Conservation (phyloP, 164 flowering plant genomes). For the Macadamia integrifolia region DNA sequence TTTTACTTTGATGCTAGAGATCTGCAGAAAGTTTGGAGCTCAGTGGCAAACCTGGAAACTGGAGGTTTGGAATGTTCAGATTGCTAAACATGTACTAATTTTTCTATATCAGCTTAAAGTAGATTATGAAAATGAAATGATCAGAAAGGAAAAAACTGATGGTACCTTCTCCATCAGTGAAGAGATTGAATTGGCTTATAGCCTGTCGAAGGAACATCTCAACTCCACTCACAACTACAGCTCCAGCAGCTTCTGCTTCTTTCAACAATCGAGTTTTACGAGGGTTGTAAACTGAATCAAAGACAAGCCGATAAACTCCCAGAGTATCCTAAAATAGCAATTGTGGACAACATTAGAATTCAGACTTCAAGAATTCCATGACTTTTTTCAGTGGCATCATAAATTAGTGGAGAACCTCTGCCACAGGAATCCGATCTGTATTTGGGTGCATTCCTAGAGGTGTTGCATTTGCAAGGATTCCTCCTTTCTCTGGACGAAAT, state of each 20-base stretch:
- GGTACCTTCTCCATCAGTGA: constrained; percentile 38
- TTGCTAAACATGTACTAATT: too few relatives aligned
- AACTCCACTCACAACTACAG: constrained; percentile 44
- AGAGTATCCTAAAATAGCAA: constrained; percentile 27
- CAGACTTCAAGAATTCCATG: not conserved
- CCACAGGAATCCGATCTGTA: constrained; percentile 40
- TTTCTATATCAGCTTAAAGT: not conserved
- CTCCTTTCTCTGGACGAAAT: constrained; percentile 42
- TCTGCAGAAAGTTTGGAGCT: not conserved
- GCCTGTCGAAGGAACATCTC: constrained; percentile 64
- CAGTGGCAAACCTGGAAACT: too few relatives aligned
- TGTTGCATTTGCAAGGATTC: constrained; percentile 62
- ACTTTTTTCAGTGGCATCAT: not conserved
- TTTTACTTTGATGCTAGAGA: not conserved
- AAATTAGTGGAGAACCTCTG: constrained; percentile 29
- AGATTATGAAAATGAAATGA: not conserved
- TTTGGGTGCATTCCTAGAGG: constrained; percentile 65
- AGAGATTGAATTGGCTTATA: constrained; percentile 39
- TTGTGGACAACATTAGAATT: not conserved
- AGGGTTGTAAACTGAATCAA: constrained; percentile 55
- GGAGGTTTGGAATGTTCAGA: too few relatives aligned
- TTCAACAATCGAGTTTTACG: constrained; percentile 37
- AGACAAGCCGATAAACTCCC: constrained; percentile 34
- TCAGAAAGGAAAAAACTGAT: not conserved
- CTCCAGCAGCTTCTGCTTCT: constrained; percentile 52